A percentile compares a stretch with the other conserved stretches of the same genome.
Evolutionary conservation across 306 rosid species (phyloP).

Genomic region (Boehmeria nivea): DNA sequence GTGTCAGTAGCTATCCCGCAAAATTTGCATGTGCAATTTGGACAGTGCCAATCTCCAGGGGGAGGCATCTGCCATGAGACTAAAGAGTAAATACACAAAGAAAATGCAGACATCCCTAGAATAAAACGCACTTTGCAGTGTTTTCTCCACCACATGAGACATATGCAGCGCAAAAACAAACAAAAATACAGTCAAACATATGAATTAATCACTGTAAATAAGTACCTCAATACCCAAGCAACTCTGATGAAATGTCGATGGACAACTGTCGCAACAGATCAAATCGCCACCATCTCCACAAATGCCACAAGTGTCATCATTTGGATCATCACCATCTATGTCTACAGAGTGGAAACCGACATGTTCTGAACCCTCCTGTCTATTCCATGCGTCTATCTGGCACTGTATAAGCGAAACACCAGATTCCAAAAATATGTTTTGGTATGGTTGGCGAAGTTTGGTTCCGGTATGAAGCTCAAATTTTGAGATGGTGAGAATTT

Average conservation of each 20-base stretch:
- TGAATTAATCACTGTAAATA: conserved; percentile 5
- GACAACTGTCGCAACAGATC: conserved; percentile 94
- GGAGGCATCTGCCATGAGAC: conserved; percentile 72
- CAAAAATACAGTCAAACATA: neutral
- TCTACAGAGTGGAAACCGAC: conserved; percentile 64
- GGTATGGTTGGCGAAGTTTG: conserved; percentile 87
- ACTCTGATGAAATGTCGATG: conserved; percentile 89
- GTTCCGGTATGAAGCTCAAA: conserved; percentile 97
- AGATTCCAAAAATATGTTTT: conserved; percentile 82
- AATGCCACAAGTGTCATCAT: conserved; percentile 90
- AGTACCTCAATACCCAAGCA: conserved; percentile 72
- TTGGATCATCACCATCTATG: conserved; percentile 79
- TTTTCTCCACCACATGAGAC: too few species aligned
- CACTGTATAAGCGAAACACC: conserved; percentile 89
- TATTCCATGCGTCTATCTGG: conserved; percentile 87
- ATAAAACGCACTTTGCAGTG: neutral
- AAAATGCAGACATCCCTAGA: neutral
- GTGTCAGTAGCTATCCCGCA: conserved; percentile 57
- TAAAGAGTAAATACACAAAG: conserved; percentile 4
- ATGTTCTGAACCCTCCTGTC: conserved; percentile 54
- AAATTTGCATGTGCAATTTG: conserved; percentile 83
- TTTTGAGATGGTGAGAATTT: conserved; percentile 84
- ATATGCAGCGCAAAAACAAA: conserved; percentile 12
- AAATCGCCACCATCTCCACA: conserved; percentile 98
- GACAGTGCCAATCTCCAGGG: conserved; percentile 92